Evolutionary conservation across 352 stramenopile genomes (phyloP).

Genomic region (Globisporangium carolinianum): DNA sequence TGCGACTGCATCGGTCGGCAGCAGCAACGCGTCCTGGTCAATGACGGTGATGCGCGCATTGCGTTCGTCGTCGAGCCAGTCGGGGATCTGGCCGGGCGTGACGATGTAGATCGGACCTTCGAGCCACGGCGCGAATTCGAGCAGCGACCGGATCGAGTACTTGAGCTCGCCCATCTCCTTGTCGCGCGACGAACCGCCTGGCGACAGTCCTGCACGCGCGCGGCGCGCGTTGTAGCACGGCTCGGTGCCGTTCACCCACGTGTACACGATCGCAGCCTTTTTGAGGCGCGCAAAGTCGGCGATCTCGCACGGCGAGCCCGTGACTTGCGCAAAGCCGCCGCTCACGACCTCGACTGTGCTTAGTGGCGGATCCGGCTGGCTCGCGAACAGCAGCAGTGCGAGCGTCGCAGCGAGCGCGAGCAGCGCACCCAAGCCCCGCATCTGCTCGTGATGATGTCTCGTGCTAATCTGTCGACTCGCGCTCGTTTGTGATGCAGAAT

Average conservation of each 20-base stretch:
- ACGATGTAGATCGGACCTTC: conserved; percentile 82
- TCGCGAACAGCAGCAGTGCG: conserved; percentile 40
- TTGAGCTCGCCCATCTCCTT: conserved; percentile 86
- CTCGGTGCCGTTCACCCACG: conserved; percentile 82
- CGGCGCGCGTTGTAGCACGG: conserved; percentile 68
- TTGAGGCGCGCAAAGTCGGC: conserved; percentile 57
- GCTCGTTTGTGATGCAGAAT: not conserved
- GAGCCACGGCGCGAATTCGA: conserved; percentile 76
- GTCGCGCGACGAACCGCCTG: conserved; percentile 59
- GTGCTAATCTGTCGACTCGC: not conserved
- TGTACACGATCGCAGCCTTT: conserved; percentile 75
- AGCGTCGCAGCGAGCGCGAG: conserved; percentile 34
- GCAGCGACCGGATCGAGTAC: conserved; percentile 75
- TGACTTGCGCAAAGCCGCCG: conserved; percentile 27
- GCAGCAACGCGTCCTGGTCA: conserved; percentile 62
- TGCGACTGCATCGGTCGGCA: conserved; percentile 45
- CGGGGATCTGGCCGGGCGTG: conserved; percentile 69
- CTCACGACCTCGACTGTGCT: conserved; percentile 43
- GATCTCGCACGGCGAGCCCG: conserved; percentile 46
- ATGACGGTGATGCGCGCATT: conserved; percentile 68
- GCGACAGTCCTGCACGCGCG: conserved; percentile 36
- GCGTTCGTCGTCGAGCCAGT: conserved; percentile 59
- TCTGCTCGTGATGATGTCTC: not conserved
- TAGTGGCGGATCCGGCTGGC: conserved; percentile 39
- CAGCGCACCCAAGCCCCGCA: conserved; percentile 51